These are phyloP conservation scores for Talaromyces verruculosus DNA, from an alignment of 2,329 filamentous ascomycete species.

Conservation along the genomic window DNA sequence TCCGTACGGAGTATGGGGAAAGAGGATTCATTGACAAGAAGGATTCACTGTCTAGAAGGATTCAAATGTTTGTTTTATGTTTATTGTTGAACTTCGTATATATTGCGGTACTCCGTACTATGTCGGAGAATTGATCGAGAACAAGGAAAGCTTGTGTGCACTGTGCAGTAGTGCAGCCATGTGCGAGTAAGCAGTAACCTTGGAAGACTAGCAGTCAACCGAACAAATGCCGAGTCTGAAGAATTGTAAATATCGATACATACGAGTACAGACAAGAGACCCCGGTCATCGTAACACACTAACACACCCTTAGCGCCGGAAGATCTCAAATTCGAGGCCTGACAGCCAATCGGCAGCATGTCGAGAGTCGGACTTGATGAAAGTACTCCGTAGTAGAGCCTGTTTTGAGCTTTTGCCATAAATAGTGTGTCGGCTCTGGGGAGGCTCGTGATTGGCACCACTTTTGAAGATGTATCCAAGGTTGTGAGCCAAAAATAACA, in stretches of 20 bases:
- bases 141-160: not conserved
- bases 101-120: not conserved
- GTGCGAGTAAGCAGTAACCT: not conserved
- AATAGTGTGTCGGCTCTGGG: not conserved
- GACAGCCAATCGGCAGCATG: conserved; percentile 11
- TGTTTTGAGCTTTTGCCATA: not conserved
- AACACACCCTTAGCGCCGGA: conserved; percentile 8
- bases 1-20: not conserved
- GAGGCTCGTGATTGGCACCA: not conserved
- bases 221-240: not conserved
- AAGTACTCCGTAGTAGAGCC: not conserved
- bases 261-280: not conserved
- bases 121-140: not conserved
- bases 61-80: not conserved
- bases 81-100: not conserved
- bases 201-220: not conserved
- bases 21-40: not conserved
- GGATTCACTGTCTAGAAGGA: not conserved
- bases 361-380: conserved; percentile 1
- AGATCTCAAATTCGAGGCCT: not conserved
- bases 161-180: not conserved
- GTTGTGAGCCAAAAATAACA: conserved; percentile 1
- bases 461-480: not conserved
- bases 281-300: conserved; percentile 3
- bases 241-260: not conserved